Base-by-base conservation (phyloP, 257 asterid genomes). In the Ilex aquifolium region DNA sequence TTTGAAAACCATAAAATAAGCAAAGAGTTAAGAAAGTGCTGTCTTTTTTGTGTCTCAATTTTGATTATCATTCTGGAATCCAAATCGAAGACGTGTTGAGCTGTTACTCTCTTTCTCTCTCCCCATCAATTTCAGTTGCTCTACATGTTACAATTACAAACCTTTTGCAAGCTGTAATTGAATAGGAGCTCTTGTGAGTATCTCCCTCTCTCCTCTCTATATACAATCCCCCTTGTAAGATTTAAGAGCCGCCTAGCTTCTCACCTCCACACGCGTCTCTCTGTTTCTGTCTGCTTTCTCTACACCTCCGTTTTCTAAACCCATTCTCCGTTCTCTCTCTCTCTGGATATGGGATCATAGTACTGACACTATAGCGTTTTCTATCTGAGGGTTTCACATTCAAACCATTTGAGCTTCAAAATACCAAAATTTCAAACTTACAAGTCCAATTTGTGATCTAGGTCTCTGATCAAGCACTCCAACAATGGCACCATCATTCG, bases 401-500 rank as follows among this genome's bases (percentile, higher is more conserved):
- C 11, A 7, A 17, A 5, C 5, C 15, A 6, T 53, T 17, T n/a
- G 57, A 53, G 57, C 1, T 53, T 14, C 30, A 14, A 14, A 15
- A 3, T 6, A 21, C 15, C 51, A 46, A 46, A 46, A 46, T 10
- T 10, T 46, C 51, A 46, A 46, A 0, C 13, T 46, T 46, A 0
- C 13, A 46, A 46, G 52, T 2, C 13, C 11, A 4, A 36, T 36
- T 36, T 2, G 0, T 8, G 7, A 8, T 36, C 5, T 21, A 1
- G 27, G 7, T 36, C 40, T 36, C 42, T 36, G 42, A 36, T 36
- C 42, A 36, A 36, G 8, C 42, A 36, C 42, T 36, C 42, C 42
- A 59, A 16, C n/a, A 56, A 65, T 65, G 63, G 62, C 69, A 31
- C 69, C 62, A 32, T 65, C 69, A 13, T 44, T 55, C 44, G 46